These are phyloP conservation scores for Neofusicoccum cordaticola DNA, from an alignment of 2,329 filamentous ascomycete species.

Conservation along the genomic window DNA sequence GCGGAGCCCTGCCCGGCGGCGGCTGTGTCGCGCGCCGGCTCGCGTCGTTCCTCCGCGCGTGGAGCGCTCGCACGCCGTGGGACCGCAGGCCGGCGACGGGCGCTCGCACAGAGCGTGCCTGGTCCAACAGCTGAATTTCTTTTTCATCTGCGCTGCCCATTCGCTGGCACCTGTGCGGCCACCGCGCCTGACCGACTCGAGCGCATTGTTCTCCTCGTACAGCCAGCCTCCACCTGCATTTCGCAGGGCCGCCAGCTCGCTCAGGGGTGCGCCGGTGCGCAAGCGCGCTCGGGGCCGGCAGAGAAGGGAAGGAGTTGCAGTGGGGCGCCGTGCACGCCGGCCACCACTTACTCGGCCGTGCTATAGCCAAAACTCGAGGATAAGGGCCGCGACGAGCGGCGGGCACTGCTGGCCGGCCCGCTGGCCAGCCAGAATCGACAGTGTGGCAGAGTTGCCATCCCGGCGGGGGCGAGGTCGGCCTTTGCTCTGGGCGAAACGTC, in stretches of 20 bases:
- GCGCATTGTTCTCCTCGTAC: conserved; percentile 10
- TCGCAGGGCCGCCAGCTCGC: not conserved
- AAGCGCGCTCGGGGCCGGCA: not conserved
- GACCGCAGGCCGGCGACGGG: not conserved
- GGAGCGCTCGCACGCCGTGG: not conserved
- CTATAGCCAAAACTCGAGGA: not conserved
- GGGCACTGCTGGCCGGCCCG: not conserved
- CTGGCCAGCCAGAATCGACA: no score
- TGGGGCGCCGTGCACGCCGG: not conserved
- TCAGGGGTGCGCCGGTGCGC: not conserved
- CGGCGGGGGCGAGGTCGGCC: not conserved
- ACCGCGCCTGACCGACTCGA: not conserved
- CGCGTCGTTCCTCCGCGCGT: not conserved
- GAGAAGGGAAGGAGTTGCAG: not conserved
- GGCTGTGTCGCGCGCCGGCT: not conserved
- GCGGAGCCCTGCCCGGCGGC: not conserved
- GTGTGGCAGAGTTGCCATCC: not conserved
- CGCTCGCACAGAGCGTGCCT: not conserved
- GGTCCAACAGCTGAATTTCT: not conserved
- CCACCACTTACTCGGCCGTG: not conserved
- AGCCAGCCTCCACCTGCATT: not conserved
- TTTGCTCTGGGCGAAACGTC: not conserved
- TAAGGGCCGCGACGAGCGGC: not conserved
- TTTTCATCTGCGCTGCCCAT: not conserved
- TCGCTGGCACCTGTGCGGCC: conserved; percentile 1